phyloP scores from a whole-genome alignment of 1,284 basidiomycete genomes.

The Marasmius fiardii region DNA sequence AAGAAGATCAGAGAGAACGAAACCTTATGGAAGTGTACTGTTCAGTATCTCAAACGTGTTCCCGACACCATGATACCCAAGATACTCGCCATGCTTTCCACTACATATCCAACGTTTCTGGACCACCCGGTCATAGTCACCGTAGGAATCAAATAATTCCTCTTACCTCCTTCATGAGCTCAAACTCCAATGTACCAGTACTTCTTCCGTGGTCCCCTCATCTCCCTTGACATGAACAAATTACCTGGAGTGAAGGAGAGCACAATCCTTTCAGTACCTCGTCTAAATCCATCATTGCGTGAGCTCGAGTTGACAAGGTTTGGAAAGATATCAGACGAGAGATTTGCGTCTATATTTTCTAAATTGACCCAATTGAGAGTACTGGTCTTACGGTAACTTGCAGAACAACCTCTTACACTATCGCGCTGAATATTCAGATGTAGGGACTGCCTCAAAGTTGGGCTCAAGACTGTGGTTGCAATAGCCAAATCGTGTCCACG shows the following conservation, averaged over 20 bases:
- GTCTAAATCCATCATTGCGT: constrained; percentile 35
- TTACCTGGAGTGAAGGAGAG: constrained; percentile 49
- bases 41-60: constrained; percentile 39
- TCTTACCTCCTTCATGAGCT: background rate
- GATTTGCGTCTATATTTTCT: constrained; percentile 47
- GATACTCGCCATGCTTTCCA: constrained; percentile 47
- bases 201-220: constrained; percentile 52
- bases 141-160: constrained; percentile 30
- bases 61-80: constrained; percentile 51
- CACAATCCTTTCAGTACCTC: constrained; percentile 46
- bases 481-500: constrained; percentile 39
- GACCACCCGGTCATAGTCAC: constrained; percentile 52
- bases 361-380: constrained; percentile 42
- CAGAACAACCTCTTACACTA: constrained; percentile 2
- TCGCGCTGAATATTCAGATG: constrained; percentile 1
- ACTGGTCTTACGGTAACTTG: constrained; percentile 50
- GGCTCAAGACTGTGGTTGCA: constrained; percentile 42
- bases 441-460: constrained; percentile 60
- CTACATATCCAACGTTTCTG: constrained; percentile 46
- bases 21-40: constrained; percentile 34
- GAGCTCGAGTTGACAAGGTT: constrained; percentile 51
- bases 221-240: constrained; percentile 42
- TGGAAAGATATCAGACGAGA: constrained; percentile 46
- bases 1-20: constrained; percentile 35
- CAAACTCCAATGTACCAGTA: constrained; percentile 33